Base-by-base conservation (phyloP, 257 asterid genomes). In the Nicotiana obtusifolia region DNA sequence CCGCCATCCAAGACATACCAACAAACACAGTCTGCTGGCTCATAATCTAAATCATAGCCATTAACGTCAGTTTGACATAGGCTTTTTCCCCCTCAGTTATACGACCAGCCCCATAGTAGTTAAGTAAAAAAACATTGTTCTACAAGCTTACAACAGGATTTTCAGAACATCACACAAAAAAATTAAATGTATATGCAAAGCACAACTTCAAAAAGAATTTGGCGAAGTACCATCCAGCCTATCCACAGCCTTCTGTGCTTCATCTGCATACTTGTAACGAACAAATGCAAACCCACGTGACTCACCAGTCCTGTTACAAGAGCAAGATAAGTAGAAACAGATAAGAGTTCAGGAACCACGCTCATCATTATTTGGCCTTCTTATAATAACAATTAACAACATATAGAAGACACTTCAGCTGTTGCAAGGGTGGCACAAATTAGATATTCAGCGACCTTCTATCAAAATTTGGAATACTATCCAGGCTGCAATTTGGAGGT, bases 221-320 rank as follows among this genome's bases (percentile, higher is more conserved):
- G 14, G 56, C 28, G 3, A 37, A 19, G 76, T 65, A 96, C 99
- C 99, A 87, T 96, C 98, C 22, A 94, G 98, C 91, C 89, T 96
- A 0, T 96, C 98, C 19, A 96, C 99, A 1, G 98, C 99, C 88
- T 94, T 94, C 37, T 82, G 85, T 33, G 99, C 99, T 87, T 96
- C 99, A 53, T 96, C 99, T 84, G 92, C 97, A 83, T 96, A 94
- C 89, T 96, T 96, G 76, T 96, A 96, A 76, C 99, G 86, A 76
- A 96, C 98, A 87, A 96, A 96, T 0, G 98, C 99, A 88, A 94
- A 96, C 16, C 98, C 99, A 84, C 97, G 88, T 1, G 99, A 96
- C 86, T 96, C 98, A 14, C 99, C 99, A 84, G 97, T 96, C 95
- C 99, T 96, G 41, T 73, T 47, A 47, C 61, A 73, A 47, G 61